Conservation (phyloP, 1,284 basidiomycete species). For the Cutaneotrichosporon sp. region DNA sequence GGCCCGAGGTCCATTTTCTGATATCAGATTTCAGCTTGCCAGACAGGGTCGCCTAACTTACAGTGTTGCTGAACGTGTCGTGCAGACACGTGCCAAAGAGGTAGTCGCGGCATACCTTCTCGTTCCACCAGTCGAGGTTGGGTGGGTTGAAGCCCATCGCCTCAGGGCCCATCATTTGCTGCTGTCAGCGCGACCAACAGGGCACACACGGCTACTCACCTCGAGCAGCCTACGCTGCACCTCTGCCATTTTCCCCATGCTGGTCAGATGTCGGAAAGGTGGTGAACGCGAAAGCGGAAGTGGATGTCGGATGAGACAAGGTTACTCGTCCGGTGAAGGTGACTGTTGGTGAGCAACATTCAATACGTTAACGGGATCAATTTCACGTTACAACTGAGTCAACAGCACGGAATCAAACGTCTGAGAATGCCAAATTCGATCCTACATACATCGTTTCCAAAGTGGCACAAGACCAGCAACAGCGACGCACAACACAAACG, state of each 20-base stretch:
- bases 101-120: conserved; percentile 97
- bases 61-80: conserved; percentile 96
- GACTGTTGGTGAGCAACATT: conserved; percentile 1
- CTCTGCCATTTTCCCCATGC: conserved; percentile 55
- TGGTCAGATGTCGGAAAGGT: conserved; percentile 17
- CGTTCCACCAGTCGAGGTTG: conserved; percentile 91
- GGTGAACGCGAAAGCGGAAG: conserved; percentile 2
- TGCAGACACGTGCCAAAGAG: conserved; percentile 97
- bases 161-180: conserved; percentile 99
- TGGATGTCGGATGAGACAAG: not conserved
- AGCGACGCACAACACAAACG: no score
- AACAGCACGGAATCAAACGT: not conserved
- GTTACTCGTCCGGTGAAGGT: not conserved
- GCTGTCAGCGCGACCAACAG: conserved; percentile 7
- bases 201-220: conserved; percentile 33
- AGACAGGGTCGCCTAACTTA: conserved; percentile 55
- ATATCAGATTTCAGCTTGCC: conserved; percentile 4
- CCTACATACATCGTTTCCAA: not conserved
- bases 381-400: not conserved
- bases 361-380: not conserved
- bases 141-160: conserved; percentile 92
- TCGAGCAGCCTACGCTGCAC: conserved; percentile 55
- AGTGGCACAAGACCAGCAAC: not conserved
- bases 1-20: conserved; percentile 99
- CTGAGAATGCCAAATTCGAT: not conserved